Percentiles rank a stretch among this genome's conserved stretches.
These are phyloP conservation scores for Epichloe typhina DNA, from an alignment of 2,329 filamentous ascomycete genomes.

Conservation along the genomic window DNA sequence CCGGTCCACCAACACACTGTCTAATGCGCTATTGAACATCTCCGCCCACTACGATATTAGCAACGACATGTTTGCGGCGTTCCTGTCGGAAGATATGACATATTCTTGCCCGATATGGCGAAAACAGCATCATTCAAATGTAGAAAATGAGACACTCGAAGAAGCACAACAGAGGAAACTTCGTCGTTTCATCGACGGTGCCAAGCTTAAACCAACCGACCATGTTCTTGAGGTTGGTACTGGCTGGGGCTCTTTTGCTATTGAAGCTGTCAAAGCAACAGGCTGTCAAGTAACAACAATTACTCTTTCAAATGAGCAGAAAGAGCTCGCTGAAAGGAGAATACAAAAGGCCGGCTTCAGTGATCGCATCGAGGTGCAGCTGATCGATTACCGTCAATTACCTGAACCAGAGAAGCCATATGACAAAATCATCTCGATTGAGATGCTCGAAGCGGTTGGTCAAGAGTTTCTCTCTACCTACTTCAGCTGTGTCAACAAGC, in stretches of 20 bases:
- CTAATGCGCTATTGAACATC: conserved; percentile 50
- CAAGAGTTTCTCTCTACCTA: conserved; percentile 54
- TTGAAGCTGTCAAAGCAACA: conserved; percentile 51
- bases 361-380: conserved; percentile 47
- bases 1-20: conserved; percentile 41
- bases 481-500: conserved; percentile 48
- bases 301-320: conserved; percentile 57
- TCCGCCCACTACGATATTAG: conserved; percentile 64
- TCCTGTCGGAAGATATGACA: conserved; percentile 63
- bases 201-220: conserved; percentile 48
- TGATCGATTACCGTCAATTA: conserved; percentile 56
- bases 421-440: conserved; percentile 62
- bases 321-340: conserved; percentile 50
- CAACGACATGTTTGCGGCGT: conserved; percentile 64
- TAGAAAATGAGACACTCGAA: conserved; percentile 41
- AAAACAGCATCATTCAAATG: not conserved
- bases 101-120: conserved; percentile 59
- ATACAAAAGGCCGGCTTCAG: conserved; percentile 47
- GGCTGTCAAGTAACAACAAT: conserved; percentile 57
- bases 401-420: conserved; percentile 39
- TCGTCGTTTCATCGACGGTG: conserved; percentile 50
- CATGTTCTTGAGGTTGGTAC: conserved; percentile 65
- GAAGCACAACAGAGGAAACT: conserved; percentile 56
- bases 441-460: conserved; percentile 67
- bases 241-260: conserved; percentile 64